These are phyloP conservation scores for Colletotrichum godetiae DNA, from an alignment of 2,329 filamentous ascomycete genomes.

Conservation along the genomic window DNA sequence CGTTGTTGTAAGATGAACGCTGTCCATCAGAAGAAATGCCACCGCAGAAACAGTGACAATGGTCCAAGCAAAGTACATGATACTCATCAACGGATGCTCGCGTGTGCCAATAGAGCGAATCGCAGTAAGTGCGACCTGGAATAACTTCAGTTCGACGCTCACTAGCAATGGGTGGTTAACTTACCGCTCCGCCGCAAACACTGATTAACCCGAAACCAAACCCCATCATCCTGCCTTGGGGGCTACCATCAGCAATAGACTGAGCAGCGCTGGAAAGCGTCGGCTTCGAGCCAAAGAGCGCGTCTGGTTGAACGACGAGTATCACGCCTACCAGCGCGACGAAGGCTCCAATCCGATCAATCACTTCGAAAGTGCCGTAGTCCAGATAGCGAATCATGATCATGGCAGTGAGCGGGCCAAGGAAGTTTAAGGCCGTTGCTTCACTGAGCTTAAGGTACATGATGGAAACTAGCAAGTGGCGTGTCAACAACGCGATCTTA, in stretches of 20 bases:
- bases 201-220: constrained; percentile 18
- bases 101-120: constrained; percentile 18
- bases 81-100: constrained; percentile 14
- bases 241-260: not conserved
- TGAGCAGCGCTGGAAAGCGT: not conserved
- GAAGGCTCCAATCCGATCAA: constrained; percentile 12
- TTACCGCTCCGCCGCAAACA: constrained; percentile 22
- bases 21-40: constrained; percentile 11
- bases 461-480: constrained; percentile 9
- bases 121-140: constrained; percentile 14
- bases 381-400: constrained; percentile 22
- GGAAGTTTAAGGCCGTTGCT: constrained; percentile 27
- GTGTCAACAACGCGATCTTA: not conserved
- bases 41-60: constrained; percentile 1
- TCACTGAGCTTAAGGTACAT: constrained; percentile 31
- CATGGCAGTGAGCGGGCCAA: constrained; percentile 24
- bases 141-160: not conserved
- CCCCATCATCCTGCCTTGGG: constrained; percentile 18
- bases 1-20: constrained; percentile 3
- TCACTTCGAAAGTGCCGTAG: constrained; percentile 13
- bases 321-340: constrained; percentile 21
- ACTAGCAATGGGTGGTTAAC: not conserved
- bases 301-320: constrained; percentile 23
- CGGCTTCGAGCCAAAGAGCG: not conserved
- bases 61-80: constrained; percentile 24